Evolutionary conservation across 2,329 filamentous ascomycete genomes (phyloP), one percentile per base, ranked within the genome.

Genomic region (Mariannaea sp.): DNA sequence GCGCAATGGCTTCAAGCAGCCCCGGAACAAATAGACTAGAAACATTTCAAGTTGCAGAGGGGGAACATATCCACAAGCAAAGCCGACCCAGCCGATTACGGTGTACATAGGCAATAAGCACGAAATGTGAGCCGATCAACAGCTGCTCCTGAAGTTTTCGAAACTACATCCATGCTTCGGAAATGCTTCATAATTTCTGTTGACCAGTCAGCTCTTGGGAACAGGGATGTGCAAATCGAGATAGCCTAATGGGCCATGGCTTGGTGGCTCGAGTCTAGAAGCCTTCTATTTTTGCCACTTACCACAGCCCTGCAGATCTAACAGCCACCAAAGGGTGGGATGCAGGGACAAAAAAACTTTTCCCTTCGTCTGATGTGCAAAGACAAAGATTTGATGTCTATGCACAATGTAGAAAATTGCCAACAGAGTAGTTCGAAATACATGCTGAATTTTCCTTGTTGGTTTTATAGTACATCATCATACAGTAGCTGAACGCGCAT

Each of bases 201-300:
- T n/a, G 5, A 32, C 10, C 29, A 33, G 19, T 13, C 8, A 24
- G 7, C 17, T 27, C 30, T 33, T 30, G 29, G 24, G 40, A 63
- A 50, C 42, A 49, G 38, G 30, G 44, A 52, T 40, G 33, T 42
- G 42, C 35, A 40, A 35, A 45, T 47, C 26, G 47, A 49, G 47
- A 41, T 33, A 56, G 39, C 46, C 32, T 36, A 49, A 35, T 51
- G 49, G 44, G 17, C n/a, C n/a, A 27, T 33, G 43, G 49, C 10
- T 52, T 17, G n/a, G 10, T 32, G 14, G 16, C 14, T 40, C 26
- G 48, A 44, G 45, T 63, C 52, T 51, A 60, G 55, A 56, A 59
- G 57, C 26, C 42, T 59, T 56, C 55, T 43, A 41, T 46, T 42
- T 60, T 60, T 53, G 60, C 61, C 48, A 60, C 56, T 48, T 9